phyloP scores from a whole-genome alignment of 1,284 basidiomycete genomes.

The Hemileia vastatrix region DNA sequence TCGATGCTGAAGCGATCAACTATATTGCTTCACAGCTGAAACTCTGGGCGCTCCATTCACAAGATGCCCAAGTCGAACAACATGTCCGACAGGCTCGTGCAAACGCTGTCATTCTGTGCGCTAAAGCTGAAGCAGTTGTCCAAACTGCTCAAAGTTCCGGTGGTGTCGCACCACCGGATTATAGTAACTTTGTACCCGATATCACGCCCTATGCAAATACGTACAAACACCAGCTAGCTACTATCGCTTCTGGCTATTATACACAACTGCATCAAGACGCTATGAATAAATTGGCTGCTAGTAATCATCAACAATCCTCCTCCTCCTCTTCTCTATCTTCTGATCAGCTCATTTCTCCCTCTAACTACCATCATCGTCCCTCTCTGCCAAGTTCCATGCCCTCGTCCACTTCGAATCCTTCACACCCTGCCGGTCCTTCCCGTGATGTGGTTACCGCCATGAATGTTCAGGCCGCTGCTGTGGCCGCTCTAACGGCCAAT shows the following conservation, averaged over 20 bases:
- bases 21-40: conserved; percentile 17
- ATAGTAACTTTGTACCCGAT: neutral
- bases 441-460: conserved; percentile 1
- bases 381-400: neutral
- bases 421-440: neutral
- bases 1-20: conserved; percentile 6
- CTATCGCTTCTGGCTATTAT: conserved; percentile 10
- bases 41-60: conserved; percentile 12
- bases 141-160: conserved; percentile 1
- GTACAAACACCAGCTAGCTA: conserved; percentile 5
- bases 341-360: neutral
- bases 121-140: conserved; percentile 8
- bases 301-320: conserved; percentile 3
- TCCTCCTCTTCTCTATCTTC: too few species aligned
- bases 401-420: neutral
- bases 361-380: neutral
- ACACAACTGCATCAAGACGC: conserved; percentile 8
- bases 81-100: conserved; percentile 9
- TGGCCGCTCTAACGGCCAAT: conserved; percentile 19
- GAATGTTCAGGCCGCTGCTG: conserved; percentile 21
- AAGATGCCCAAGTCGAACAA: conserved; percentile 16
- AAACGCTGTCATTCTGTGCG: conserved; percentile 9
- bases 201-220: conserved; percentile 12
- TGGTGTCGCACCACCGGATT: neutral
- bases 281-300: conserved; percentile 2